Percentiles rank a stretch among this genome's conserved stretches.
Evolutionary conservation across 2,329 filamentous ascomycete species (phyloP).

Genomic region (Trichoderma koningiopsis): DNA sequence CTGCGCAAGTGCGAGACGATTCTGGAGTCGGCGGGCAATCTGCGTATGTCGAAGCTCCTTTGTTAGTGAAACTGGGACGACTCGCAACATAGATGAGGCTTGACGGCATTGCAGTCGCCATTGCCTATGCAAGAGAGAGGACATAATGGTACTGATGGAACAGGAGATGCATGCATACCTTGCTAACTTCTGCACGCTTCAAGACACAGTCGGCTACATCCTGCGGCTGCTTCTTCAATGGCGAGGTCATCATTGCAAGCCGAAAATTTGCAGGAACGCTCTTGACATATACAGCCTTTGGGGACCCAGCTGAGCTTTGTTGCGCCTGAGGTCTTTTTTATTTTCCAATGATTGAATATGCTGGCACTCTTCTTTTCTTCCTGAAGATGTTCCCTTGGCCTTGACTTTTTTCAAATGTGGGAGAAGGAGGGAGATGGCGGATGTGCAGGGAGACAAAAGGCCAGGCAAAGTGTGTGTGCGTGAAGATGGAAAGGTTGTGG

Average conservation of each 20-base stretch:
- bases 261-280: slow-evolving; percentile 15
- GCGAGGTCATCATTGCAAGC: slow-evolving; percentile 54
- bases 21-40: slow-evolving; percentile 92
- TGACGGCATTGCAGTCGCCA: background rate
- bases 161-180: slow-evolving; percentile 54
- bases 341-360: background rate
- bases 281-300: slow-evolving; percentile 11
- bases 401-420: background rate
- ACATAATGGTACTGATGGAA: background rate
- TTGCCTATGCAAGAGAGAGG: background rate
- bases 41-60: slow-evolving; percentile 41
- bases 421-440: background rate
- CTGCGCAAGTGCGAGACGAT: slow-evolving; percentile 90
- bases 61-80: slow-evolving; percentile 26
- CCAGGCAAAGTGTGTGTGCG: slow-evolving; percentile 24
- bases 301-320: slow-evolving; percentile 1
- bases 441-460: slow-evolving; percentile 15
- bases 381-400: background rate
- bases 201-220: slow-evolving; percentile 69
- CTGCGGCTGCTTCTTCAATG: slow-evolving; percentile 65
- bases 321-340: background rate
- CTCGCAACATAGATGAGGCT: background rate
- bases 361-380: background rate
- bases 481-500: slow-evolving; percentile 23
- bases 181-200: slow-evolving; percentile 73